phyloP scores from a whole-genome alignment of 345 rosid genomes.

The Litchi chinensis region DNA sequence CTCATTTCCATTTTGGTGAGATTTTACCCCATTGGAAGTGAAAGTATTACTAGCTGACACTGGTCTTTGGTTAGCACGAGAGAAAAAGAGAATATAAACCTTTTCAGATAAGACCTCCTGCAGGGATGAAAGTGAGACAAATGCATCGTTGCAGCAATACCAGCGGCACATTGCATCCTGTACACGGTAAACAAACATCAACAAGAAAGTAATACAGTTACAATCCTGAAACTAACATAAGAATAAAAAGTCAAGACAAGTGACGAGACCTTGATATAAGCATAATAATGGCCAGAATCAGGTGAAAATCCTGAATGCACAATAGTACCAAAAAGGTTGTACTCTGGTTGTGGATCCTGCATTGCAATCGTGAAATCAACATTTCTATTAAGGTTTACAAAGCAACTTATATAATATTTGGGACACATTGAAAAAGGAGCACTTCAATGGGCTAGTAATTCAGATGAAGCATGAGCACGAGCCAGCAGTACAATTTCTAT shows the following conservation, averaged over 20 bases:
- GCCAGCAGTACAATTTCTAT: not conserved
- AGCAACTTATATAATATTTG: not conserved
- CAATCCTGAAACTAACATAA: constrained; percentile 2
- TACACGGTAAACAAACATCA: constrained; percentile 26
- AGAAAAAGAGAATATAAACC: constrained; percentile 89
- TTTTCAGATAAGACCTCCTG: constrained; percentile 93
- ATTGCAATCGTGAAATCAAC: constrained; percentile 17
- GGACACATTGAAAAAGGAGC: not conserved
- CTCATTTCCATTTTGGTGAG: constrained; percentile 56
- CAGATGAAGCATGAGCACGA: not conserved
- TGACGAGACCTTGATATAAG: constrained; percentile 78
- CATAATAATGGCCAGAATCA: constrained; percentile 96
- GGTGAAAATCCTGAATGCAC: constrained; percentile 92
- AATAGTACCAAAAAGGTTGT: constrained; percentile 92
- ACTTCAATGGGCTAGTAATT: not conserved
- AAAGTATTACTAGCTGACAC: constrained; percentile 36
- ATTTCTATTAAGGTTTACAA: not conserved
- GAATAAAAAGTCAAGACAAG: constrained; percentile 12
- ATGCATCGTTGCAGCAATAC: constrained; percentile 93
- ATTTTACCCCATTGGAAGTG: constrained; percentile 59
- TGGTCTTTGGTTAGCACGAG: constrained; percentile 74
- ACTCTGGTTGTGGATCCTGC: constrained; percentile 85
- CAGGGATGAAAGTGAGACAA: constrained; percentile 68
- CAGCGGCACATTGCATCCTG: constrained; percentile 90
- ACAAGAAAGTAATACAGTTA: constrained; percentile 14